Evolutionary conservation across 441 rosid species (phyloP).

Genomic region (Erodium moschatum): DNA sequence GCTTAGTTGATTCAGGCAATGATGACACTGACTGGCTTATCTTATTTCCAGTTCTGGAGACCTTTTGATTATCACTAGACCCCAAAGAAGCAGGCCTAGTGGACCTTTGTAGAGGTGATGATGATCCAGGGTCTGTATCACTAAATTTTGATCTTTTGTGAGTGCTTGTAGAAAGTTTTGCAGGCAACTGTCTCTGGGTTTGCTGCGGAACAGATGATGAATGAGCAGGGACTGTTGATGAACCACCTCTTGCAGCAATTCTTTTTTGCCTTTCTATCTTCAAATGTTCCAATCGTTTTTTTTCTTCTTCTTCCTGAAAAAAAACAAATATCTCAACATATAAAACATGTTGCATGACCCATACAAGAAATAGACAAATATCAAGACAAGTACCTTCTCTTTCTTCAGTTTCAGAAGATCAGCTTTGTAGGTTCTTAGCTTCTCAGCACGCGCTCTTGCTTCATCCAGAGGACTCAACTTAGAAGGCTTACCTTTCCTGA

Average conservation of each 20-base stretch:
- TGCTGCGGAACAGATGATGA: conserved; percentile 35
- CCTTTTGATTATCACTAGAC: conserved; percentile 27
- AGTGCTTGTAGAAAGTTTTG: conserved; percentile 60
- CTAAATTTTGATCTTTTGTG: conserved; percentile 69
- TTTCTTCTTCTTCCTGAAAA: conserved; percentile 73
- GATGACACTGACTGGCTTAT: conserved; percentile 35
- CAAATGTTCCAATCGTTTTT: conserved; percentile 66
- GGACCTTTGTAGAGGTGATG: conserved; percentile 63
- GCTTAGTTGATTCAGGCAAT: conserved; percentile 38
- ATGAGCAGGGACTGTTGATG: conserved; percentile 33
- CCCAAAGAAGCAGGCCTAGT: conserved; percentile 37
- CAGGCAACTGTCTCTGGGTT: conserved; percentile 43
- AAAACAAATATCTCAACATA: conserved; percentile 5
- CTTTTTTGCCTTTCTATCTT: conserved; percentile 87
- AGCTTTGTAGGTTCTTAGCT: conserved; percentile 74
- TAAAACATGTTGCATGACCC: conserved; percentile 9
- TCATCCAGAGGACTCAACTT: conserved; percentile 81
- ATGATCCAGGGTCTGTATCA: conserved; percentile 67
- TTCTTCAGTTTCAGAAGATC: conserved; percentile 90
- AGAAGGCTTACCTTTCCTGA: conserved; percentile 71
- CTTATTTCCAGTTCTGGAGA: conserved; percentile 52
- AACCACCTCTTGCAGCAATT: conserved; percentile 66
- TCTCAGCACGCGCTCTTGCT: conserved; percentile 90
- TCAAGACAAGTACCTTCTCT: conserved; percentile 47
- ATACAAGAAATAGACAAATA: neutral